A percentile compares a stretch with the other conserved stretches of the same genome.
phyloP scores from a whole-genome alignment of 2,329 filamentous ascomycete genomes.

The Fusarium fujikuroi region DNA sequence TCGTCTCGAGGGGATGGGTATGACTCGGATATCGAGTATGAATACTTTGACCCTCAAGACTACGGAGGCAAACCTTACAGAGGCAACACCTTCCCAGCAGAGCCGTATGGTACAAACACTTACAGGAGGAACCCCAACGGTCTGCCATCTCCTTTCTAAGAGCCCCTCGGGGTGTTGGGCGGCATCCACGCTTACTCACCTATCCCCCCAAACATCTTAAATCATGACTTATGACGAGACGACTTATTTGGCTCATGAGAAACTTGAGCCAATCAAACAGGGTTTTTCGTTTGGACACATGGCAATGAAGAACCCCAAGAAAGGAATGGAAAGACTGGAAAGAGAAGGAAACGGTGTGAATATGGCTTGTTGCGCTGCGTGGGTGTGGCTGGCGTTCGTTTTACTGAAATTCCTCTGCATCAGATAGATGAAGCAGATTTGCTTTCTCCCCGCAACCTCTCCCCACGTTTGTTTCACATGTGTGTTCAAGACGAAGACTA shows the following conservation, averaged over 20 bases:
- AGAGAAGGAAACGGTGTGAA: slow-evolving; percentile 24
- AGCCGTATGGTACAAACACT: slow-evolving; percentile 29
- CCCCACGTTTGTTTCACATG: slow-evolving; percentile 31
- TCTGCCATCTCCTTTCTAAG: slow-evolving; percentile 50
- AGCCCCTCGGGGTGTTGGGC: neutral
- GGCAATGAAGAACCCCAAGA: slow-evolving; percentile 4
- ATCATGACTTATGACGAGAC: slow-evolving; percentile 44
- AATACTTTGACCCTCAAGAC: slow-evolving; percentile 56
- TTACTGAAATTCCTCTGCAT: slow-evolving; percentile 36
- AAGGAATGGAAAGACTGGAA: slow-evolving; percentile 5
- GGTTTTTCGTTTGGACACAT: slow-evolving; percentile 9
- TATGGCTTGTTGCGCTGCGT: slow-evolving; percentile 43
- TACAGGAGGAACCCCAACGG: slow-evolving; percentile 34
- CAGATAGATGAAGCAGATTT: slow-evolving; percentile 45
- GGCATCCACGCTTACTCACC: slow-evolving; percentile 1
- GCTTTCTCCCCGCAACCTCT: slow-evolving; percentile 28
- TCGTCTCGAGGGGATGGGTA: slow-evolving; percentile 54
- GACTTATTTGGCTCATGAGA: slow-evolving; percentile 28
- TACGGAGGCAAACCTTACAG: slow-evolving; percentile 50
- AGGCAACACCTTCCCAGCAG: slow-evolving; percentile 31
- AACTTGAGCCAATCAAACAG: slow-evolving; percentile 17
- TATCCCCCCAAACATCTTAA: slow-evolving; percentile 12
- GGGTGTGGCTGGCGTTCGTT: slow-evolving; percentile 41
- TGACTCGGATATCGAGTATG: slow-evolving; percentile 53
- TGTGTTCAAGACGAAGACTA: slow-evolving; percentile 52